phyloP scores from a whole-genome alignment of 805 yeast genomes.

The Nakazawaea ernobii region DNA sequence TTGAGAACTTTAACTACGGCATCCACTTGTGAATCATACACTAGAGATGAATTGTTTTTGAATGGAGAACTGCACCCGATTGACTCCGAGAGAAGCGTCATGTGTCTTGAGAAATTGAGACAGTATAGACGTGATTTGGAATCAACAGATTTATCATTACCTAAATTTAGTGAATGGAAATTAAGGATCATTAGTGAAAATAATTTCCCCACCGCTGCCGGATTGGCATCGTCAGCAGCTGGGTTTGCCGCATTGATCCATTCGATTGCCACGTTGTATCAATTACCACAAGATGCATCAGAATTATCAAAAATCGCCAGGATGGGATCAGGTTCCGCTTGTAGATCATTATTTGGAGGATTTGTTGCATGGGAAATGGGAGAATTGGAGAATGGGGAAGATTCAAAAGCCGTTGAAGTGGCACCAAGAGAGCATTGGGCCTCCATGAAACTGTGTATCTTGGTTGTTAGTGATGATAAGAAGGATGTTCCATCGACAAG shows the following conservation, averaged over 20 bases:
- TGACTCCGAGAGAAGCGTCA: conserved; percentile 54
- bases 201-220: conserved; percentile 99
- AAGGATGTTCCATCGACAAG: conserved; percentile 93
- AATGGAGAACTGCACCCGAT: conserved; percentile 81
- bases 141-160: conserved; percentile 42
- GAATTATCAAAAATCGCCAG: conserved; percentile 92
- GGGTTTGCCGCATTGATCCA: conserved; percentile 95
- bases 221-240: conserved; percentile 96
- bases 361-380: conserved; percentile 99
- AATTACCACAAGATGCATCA: conserved; percentile 78
- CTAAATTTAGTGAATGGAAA: conserved; percentile 56
- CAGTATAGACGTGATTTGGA: conserved; percentile 60
- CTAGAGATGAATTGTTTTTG: conserved; percentile 69
- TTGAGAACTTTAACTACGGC: conserved; percentile 90
- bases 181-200: conserved; percentile 86
- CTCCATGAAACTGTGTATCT: conserved; percentile 81
- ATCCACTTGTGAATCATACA: conserved; percentile 52
- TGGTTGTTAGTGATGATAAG: conserved; percentile 89
- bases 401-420: conserved; percentile 89
- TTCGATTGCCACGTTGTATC: conserved; percentile 79
- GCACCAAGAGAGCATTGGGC: conserved; percentile 90
- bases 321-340: conserved; percentile 98
- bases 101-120: conserved; percentile 75
- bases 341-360: conserved; percentile 95
- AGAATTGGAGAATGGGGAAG: conserved; percentile 62